Conservation (phyloP, 805 yeast species). For the Kazachstania taianensis region DNA sequence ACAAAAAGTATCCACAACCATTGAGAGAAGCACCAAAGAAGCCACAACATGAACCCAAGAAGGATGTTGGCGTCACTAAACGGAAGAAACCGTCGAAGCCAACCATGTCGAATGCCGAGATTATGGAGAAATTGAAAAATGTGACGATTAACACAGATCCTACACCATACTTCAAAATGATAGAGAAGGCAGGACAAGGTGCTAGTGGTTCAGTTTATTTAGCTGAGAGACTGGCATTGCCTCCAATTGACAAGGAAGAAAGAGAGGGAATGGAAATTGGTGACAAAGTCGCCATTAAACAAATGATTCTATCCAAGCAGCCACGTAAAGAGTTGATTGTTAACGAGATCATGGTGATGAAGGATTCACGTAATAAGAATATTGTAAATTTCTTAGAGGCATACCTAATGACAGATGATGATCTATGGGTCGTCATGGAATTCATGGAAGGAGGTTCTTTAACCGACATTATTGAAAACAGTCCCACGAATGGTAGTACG, state of each 20-base stretch:
- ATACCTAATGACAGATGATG: conserved; percentile 65
- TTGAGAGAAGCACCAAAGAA: conserved; percentile 27
- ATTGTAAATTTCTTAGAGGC: conserved; percentile 93
- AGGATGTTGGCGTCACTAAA: conserved; percentile 28
- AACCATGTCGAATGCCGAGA: conserved; percentile 78
- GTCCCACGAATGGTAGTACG: conserved; percentile 37
- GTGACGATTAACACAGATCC: conserved; percentile 85
- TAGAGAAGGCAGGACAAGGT: conserved; percentile 92
- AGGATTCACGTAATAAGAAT: conserved; percentile 86
- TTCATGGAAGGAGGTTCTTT: conserved; percentile 98
- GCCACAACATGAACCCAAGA: conserved; percentile 15
- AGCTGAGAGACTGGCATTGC: conserved; percentile 51
- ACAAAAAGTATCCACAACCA: conserved; percentile 9
- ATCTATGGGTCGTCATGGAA: conserved; percentile 99
- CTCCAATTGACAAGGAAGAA: conserved; percentile 15
- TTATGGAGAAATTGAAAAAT: conserved; percentile 66
- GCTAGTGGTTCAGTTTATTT: conserved; percentile 93
- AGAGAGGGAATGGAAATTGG: conserved; percentile 31
- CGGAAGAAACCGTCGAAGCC: conserved; percentile 41
- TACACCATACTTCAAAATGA: conserved; percentile 62
- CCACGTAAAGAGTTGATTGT: conserved; percentile 92
- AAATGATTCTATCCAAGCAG: conserved; percentile 84
- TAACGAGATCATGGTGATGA: conserved; percentile 94
- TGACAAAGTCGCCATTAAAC: conserved; percentile 85
- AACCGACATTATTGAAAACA: conserved; percentile 90